A percentile compares a stretch with the other conserved stretches of the same genome.
These are phyloP conservation scores for Pseudohalonectria lignicola DNA, from an alignment of 2,329 filamentous ascomycete species.

Conservation along the genomic window DNA sequence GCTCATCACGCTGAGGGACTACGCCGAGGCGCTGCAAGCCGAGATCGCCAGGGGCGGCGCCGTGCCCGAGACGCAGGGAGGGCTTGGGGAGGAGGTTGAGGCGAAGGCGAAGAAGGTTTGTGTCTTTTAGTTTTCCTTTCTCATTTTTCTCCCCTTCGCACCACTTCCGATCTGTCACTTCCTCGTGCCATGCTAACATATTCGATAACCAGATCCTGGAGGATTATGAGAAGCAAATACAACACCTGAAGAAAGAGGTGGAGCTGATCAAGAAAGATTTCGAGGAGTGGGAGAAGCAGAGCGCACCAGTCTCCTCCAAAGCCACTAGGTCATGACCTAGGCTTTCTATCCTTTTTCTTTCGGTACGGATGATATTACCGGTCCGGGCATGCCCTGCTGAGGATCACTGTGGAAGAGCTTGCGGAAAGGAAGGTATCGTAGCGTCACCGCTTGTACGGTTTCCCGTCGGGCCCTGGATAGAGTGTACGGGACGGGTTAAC, in stretches of 20 bases:
- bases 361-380: not conserved
- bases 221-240: conserved; percentile 71
- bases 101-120: conserved; percentile 64
- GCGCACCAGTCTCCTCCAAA: not conserved
- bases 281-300: conserved; percentile 39
- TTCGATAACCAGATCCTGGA: conserved; percentile 61
- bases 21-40: conserved; percentile 59
- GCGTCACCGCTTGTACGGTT: too few species aligned
- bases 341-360: too few species aligned
- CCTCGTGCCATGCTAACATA: too few species aligned
- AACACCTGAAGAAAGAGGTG: conserved; percentile 63
- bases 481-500: too few species aligned
- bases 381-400: too few species aligned
- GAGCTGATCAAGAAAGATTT: conserved; percentile 51
- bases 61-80: conserved; percentile 18
- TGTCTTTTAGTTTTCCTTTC: conserved; percentile 3
- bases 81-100: conserved; percentile 59
- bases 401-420: too few species aligned
- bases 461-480: too few species aligned
- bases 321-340: conserved; percentile 1
- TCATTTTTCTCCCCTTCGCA: not conserved
- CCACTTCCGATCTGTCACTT: too few species aligned
- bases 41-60: conserved; percentile 60
- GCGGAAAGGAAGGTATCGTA: too few species aligned
- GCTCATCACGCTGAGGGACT: conserved; percentile 62